phyloP scores from a whole-genome alignment of 441 rosid species.

The Populus hybrid region DNA sequence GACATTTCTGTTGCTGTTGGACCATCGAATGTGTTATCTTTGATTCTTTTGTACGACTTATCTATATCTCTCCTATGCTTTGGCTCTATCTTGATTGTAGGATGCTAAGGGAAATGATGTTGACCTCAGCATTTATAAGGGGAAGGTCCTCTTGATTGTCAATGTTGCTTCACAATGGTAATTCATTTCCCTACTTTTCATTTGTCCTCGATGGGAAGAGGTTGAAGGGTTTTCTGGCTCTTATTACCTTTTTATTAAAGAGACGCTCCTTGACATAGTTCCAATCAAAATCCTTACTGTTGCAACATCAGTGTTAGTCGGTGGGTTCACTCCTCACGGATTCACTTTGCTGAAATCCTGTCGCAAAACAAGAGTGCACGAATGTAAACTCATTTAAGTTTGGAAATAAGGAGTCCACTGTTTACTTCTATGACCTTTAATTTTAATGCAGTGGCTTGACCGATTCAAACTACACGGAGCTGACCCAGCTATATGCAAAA shows the following conservation, averaged over 20 bases:
- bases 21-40: background rate
- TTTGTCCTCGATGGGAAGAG: background rate
- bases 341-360: background rate
- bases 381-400: background rate
- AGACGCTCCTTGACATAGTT: background rate
- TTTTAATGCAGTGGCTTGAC: slow-evolving; percentile 68
- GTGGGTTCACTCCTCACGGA: background rate
- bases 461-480: slow-evolving; percentile 71
- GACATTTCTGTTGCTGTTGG: background rate
- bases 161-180: slow-evolving; percentile 94
- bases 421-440: background rate
- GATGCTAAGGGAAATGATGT: slow-evolving; percentile 67
- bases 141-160: slow-evolving; percentile 71
- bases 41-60: background rate
- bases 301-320: background rate
- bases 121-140: slow-evolving; percentile 55
- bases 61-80: background rate
- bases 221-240: background rate
- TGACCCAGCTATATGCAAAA: slow-evolving; percentile 67
- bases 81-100: slow-evolving; percentile 29
- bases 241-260: background rate
- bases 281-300: background rate
- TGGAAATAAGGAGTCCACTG: background rate
- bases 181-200: background rate
- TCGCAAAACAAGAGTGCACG: background rate